A percentile compares a stretch with the other conserved stretches of the same genome.
These are phyloP conservation scores for Phytophthora sansomeana DNA, from an alignment of 352 stramenopile genomes.

Conservation along the genomic window DNA sequence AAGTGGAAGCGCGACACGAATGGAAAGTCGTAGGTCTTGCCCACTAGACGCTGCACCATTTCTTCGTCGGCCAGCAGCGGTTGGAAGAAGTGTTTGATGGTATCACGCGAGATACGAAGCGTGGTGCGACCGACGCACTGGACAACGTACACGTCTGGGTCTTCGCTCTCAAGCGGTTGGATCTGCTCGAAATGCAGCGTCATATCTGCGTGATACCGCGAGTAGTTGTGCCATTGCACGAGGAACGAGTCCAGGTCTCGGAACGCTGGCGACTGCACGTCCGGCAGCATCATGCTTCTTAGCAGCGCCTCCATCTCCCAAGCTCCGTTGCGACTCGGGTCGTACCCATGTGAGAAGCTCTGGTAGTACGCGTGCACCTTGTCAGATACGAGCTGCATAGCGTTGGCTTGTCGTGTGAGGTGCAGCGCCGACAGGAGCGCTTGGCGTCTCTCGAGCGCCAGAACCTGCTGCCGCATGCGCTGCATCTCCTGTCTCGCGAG, in stretches of 20 bases:
- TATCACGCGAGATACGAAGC: constrained; percentile 70
- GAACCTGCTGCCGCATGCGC: constrained; percentile 48
- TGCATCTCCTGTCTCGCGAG: constrained; percentile 39
- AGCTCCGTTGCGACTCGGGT: constrained; percentile 38
- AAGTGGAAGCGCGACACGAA: constrained; percentile 69
- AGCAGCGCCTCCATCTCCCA: constrained; percentile 45
- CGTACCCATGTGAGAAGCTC: constrained; percentile 54
- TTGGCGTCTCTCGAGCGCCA: constrained; percentile 55
- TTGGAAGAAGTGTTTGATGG: constrained; percentile 72
- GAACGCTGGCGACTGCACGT: constrained; percentile 64
- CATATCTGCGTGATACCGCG: constrained; percentile 62
- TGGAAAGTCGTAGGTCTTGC: constrained; percentile 63
- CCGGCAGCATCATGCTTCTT: constrained; percentile 55
- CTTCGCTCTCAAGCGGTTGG: constrained; percentile 45
- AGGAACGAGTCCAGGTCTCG: constrained; percentile 60
- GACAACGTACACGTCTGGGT: constrained; percentile 43
- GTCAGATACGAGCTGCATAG: constrained; percentile 41
- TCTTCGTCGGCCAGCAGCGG: constrained; percentile 59
- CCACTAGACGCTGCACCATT: constrained; percentile 71
- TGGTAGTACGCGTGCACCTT: constrained; percentile 61
- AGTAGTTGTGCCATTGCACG: constrained; percentile 68
- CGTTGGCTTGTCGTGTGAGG: constrained; percentile 53
- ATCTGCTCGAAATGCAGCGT: constrained; percentile 42
- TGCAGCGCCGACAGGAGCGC: constrained; percentile 53
- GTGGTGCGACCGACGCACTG: constrained; percentile 51